Evolutionary conservation across 2,329 filamentous ascomycete genomes (phyloP).

Genomic region (Alternaria gaisen): DNA sequence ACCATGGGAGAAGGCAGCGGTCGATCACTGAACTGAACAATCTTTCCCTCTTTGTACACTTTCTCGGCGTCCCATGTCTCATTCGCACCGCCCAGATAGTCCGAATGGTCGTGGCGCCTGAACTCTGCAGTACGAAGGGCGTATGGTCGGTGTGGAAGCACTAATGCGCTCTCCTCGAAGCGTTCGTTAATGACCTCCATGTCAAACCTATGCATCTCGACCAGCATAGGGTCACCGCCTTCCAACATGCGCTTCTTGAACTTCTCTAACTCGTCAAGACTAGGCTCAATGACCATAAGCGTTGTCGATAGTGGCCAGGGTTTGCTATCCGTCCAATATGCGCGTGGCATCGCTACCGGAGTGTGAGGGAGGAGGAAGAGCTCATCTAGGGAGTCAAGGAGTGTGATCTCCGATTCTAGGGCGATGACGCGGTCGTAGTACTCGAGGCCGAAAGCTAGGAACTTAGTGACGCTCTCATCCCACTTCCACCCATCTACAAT

Average conservation of each 20-base stretch:
- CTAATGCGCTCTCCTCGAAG: constrained; percentile 65
- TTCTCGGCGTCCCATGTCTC: constrained; percentile 68
- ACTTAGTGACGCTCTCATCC: constrained; percentile 72
- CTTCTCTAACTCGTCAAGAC: constrained; percentile 58
- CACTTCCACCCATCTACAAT: constrained; percentile 57
- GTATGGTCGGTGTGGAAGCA: constrained; percentile 71
- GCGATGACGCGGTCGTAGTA: constrained; percentile 67
- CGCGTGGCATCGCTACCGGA: constrained; percentile 72
- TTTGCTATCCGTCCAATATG: constrained; percentile 72
- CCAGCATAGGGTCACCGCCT: constrained; percentile 39
- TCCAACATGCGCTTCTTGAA: constrained; percentile 43
- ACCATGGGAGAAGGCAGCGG: constrained; percentile 73
- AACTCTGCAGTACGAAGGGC: constrained; percentile 71
- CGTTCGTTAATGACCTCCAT: constrained; percentile 74
- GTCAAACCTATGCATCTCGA: constrained; percentile 61
- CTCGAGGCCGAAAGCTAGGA: constrained; percentile 73
- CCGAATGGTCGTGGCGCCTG: constrained; percentile 60
- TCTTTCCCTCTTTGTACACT: constrained; percentile 67
- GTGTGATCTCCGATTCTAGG: constrained; percentile 70
- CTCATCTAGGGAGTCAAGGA: constrained; percentile 72
- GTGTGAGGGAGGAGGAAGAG: constrained; percentile 72
- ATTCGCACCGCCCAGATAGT: constrained; percentile 62
- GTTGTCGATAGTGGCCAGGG: constrained; percentile 66
- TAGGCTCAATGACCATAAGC: constrained; percentile 70
- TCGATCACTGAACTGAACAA: constrained; percentile 77